A percentile compares a stretch with the other conserved stretches of the same genome.
phyloP scores from a whole-genome alignment of 495 filamentous ascomycete genomes.

The Platismatia glauca region DNA sequence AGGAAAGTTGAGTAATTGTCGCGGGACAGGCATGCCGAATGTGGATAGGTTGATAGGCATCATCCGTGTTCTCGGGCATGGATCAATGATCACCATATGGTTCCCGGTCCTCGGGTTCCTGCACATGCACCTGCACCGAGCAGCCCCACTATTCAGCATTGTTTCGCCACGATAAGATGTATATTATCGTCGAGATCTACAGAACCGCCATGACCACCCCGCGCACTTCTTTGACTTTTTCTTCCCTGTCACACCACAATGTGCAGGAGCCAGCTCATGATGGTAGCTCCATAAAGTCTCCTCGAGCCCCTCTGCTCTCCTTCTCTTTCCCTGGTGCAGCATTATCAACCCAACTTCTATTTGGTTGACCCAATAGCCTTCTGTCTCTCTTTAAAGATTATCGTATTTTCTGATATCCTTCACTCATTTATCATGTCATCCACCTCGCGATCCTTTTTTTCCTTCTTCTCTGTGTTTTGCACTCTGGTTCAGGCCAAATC shows the following conservation, averaged over 20 bases:
- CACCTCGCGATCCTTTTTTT: not conserved
- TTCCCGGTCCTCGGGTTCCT: not conserved
- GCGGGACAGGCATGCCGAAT: not conserved
- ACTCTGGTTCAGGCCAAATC: not conserved
- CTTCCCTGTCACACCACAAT: not conserved
- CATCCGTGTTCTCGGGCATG: not conserved
- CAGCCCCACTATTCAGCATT: not conserved
- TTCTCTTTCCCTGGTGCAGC: not conserved
- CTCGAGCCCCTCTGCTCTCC: not conserved
- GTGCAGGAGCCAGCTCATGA: not conserved
- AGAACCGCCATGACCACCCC: not conserved
- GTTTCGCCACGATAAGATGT: not conserved
- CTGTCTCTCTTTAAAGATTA: not conserved
- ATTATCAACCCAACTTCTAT: not conserved
- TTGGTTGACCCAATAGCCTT: not conserved
- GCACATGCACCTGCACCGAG: constrained; percentile 2
- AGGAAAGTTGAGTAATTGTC: not conserved
- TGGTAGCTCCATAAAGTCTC: not conserved
- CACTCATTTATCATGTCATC: not conserved
- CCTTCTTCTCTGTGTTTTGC: not conserved
- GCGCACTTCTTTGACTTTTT: not conserved
- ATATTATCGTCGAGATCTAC: too few species aligned
- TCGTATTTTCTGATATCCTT: not conserved
- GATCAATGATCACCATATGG: too few species aligned
- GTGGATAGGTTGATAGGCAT: not conserved